Percentiles rank a stretch among this genome's conserved stretches.
Conservation (phyloP, 1,284 basidiomycete species). For the Gomphus bonarii region DNA sequence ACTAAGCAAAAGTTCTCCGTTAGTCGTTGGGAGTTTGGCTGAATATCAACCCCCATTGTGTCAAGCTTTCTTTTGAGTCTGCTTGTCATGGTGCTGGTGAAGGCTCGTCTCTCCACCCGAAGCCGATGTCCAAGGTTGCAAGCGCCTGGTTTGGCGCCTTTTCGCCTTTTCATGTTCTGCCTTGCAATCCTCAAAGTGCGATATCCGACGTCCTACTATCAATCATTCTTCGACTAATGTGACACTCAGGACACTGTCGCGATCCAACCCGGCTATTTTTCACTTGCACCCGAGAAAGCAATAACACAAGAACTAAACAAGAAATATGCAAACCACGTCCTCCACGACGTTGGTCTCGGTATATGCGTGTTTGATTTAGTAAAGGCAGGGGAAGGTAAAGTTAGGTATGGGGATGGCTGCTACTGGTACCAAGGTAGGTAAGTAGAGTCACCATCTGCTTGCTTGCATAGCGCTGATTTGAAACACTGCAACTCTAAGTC, state of each 20-base stretch:
- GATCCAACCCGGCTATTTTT: conserved; percentile 69
- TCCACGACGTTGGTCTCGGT: conserved; percentile 89
- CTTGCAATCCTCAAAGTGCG: conserved; percentile 6
- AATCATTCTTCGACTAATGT: background rate
- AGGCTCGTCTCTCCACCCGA: too few relatives aligned
- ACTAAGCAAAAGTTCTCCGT: conserved; percentile 87
- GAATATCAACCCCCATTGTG: conserved; percentile 60
- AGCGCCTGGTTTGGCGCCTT: background rate
- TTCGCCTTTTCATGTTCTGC: conserved; percentile 1
- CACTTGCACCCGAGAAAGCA: conserved; percentile 57
- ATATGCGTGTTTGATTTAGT: conserved; percentile 83
- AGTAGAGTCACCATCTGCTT: background rate
- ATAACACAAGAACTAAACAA: conserved; percentile 77
- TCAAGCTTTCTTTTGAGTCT: conserved; percentile 72
- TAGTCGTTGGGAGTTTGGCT: conserved; percentile 46
- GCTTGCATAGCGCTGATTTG: background rate
- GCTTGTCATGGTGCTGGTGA: conserved; percentile 37
- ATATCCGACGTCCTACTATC: background rate
- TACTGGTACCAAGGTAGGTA: conserved; percentile 85
- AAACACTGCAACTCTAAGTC: conserved; percentile 27
- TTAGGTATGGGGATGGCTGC: conserved; percentile 90
- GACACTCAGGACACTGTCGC: conserved; percentile 62
- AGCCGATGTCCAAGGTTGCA: background rate
- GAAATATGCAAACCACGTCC: conserved; percentile 88
- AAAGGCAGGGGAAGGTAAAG: conserved; percentile 82